Conservation (phyloP, 768 basidiomycete species). For the Phylloporus sp. region DNA sequence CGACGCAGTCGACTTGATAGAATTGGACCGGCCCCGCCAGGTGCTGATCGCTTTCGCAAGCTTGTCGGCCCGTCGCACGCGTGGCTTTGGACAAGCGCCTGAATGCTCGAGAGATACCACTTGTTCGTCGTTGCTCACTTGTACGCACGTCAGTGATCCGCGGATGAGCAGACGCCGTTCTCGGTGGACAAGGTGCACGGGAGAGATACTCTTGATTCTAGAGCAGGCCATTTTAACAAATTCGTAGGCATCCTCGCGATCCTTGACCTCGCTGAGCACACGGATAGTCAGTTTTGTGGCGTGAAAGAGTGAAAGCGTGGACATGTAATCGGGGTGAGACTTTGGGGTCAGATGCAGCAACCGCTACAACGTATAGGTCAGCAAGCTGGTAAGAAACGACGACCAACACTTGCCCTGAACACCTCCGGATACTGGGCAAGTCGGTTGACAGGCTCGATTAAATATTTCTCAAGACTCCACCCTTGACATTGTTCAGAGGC, state of each 20-base stretch:
- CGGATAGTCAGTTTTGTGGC: slow-evolving; percentile 69
- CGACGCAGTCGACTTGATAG: slow-evolving; percentile 27
- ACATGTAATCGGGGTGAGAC: slow-evolving; percentile 64
- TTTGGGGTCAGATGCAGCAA: slow-evolving; percentile 67
- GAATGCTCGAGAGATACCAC: neutral
- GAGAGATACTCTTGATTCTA: slow-evolving; percentile 55
- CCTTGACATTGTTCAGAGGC: slow-evolving; percentile 48
- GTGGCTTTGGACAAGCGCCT: neutral
- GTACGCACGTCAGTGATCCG: slow-evolving; percentile 47
- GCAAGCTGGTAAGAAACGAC: neutral
- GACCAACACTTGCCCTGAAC: slow-evolving; percentile 57
- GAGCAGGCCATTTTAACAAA: slow-evolving; percentile 56
- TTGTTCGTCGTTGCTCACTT: slow-evolving; percentile 37
- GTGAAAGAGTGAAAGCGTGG: slow-evolving; percentile 60
- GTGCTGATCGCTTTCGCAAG: slow-evolving; percentile 41
- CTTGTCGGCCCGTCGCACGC: slow-evolving; percentile 18
- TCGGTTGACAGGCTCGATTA: slow-evolving; percentile 74
- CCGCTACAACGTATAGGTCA: slow-evolving; percentile 43
- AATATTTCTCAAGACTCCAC: slow-evolving; percentile 62
- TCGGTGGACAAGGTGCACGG: slow-evolving; percentile 56
- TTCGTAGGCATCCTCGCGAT: slow-evolving; percentile 84
- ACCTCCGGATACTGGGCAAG: slow-evolving; percentile 66
- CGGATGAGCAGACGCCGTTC: slow-evolving; percentile 74
- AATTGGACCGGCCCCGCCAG: slow-evolving; percentile 46
- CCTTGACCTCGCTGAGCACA: slow-evolving; percentile 81